These are phyloP conservation scores for Emericellopsis terricola DNA, from an alignment of 495 filamentous ascomycete genomes.

Conservation along the genomic window DNA sequence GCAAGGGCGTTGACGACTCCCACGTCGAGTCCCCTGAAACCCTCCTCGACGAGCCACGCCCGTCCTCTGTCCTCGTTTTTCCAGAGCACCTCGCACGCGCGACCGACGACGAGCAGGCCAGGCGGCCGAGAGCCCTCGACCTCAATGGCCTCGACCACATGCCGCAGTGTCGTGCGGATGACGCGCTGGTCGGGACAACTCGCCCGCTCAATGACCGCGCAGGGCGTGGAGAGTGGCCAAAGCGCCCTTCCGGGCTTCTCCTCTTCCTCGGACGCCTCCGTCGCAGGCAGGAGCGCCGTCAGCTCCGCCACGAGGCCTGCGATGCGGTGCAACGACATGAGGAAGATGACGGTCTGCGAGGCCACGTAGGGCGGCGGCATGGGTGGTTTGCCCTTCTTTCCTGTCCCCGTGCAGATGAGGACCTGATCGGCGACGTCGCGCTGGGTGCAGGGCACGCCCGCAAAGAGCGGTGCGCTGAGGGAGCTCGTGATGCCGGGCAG, in stretches of 20 bases:
- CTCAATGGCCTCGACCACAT: conserved; percentile 70
- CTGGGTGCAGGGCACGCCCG: conserved; percentile 73
- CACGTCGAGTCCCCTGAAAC: conserved; percentile 49
- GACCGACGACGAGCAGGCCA: conserved; percentile 75
- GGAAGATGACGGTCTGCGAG: conserved; percentile 74
- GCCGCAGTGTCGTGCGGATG: conserved; percentile 64
- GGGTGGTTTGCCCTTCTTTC: conserved; percentile 72
- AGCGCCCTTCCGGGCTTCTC: conserved; percentile 15
- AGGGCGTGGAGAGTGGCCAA: conserved; percentile 48
- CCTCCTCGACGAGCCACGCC: conserved; percentile 82
- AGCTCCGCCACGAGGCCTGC: conserved; percentile 48
- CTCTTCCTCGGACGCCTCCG: conserved; percentile 9
- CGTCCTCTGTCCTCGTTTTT: conserved; percentile 26
- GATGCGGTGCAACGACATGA: conserved; percentile 89
- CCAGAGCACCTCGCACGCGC: conserved; percentile 62
- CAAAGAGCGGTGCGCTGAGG: conserved; percentile 73
- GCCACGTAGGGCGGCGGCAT: conserved; percentile 60
- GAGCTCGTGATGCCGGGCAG: conserved; percentile 84
- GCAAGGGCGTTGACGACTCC: conserved; percentile 1
- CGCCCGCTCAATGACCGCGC: conserved; percentile 86
- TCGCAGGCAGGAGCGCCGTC: conserved; percentile 24
- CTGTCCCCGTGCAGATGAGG: conserved; percentile 85
- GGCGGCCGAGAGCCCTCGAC: conserved; percentile 80
- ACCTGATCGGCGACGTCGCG: conserved; percentile 83
- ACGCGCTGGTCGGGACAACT: conserved; percentile 89